A percentile compares a stretch with the other conserved stretches of the same genome.
Conservation (phyloP, 495 filamentous ascomycete genomes). For the Aspergillus conjunctus region DNA sequence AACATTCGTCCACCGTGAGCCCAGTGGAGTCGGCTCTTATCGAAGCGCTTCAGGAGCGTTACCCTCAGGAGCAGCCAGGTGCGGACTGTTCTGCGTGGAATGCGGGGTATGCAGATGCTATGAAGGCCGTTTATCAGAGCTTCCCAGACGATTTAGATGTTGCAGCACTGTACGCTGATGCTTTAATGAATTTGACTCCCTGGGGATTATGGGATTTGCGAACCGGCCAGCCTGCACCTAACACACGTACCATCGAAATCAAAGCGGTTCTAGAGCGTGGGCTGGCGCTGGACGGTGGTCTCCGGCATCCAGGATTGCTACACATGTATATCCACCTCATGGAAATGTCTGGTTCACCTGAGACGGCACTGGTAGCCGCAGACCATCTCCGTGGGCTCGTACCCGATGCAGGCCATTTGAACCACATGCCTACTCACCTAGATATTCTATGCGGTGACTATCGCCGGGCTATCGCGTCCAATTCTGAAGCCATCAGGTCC, state of each 20-base stretch:
- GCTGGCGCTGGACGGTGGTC: conserved; percentile 44
- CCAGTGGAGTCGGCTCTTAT: conserved; percentile 60
- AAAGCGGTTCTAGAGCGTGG: conserved; percentile 57
- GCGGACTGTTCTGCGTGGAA: conserved; percentile 57
- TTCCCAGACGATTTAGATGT: conserved; percentile 63
- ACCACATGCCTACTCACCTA: conserved; percentile 72
- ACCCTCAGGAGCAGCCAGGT: conserved; percentile 45
- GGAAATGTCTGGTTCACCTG: conserved; percentile 69
- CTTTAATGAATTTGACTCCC: conserved; percentile 69
- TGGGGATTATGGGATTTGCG: conserved; percentile 67
- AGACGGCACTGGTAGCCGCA: conserved; percentile 56
- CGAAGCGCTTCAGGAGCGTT: conserved; percentile 56
- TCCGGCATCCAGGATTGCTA: conserved; percentile 61
- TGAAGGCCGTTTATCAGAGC: conserved; percentile 55
- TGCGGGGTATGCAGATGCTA: conserved; percentile 59
- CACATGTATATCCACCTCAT: conserved; percentile 75
- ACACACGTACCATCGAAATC: conserved; percentile 58
- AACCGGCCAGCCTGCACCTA: conserved; percentile 56
- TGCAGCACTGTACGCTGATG: conserved; percentile 62
- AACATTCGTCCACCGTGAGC: conserved; percentile 29
- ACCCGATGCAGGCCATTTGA: conserved; percentile 69
- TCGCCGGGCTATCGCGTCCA: conserved; percentile 59
- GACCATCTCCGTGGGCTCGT: conserved; percentile 62
- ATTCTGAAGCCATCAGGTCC: conserved; percentile 62
- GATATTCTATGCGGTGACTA: conserved; percentile 71